A percentile compares a stretch with the other conserved stretches of the same genome.
phyloP scores from a whole-genome alignment of 345 rosid species.

The Pistacia atlantica region DNA sequence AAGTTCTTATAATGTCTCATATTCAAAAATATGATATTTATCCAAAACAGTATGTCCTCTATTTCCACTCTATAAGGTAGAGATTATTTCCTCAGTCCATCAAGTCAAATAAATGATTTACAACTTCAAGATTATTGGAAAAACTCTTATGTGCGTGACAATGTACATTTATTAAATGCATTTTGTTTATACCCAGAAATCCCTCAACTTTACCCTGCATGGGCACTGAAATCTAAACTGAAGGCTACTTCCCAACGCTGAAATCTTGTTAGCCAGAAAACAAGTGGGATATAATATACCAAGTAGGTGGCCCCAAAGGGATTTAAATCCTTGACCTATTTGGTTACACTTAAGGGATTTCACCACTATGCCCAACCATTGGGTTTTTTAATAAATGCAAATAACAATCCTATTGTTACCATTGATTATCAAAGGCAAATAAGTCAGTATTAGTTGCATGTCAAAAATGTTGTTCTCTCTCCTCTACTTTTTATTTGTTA shows the following conservation, averaged over 20 bases:
- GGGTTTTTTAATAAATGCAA: too few relatives aligned
- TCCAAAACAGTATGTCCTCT: background rate
- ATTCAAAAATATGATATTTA: background rate
- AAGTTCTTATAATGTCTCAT: conserved; percentile 9
- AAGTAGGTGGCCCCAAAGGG: too few relatives aligned
- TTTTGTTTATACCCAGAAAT: too few relatives aligned
- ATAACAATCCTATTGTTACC: background rate
- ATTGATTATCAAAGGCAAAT: background rate
- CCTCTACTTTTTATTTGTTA: background rate
- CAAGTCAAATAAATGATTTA: background rate
- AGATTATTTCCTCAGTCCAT: conserved; percentile 8
- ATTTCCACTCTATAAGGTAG: background rate
- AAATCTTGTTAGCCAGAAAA: too few relatives aligned
- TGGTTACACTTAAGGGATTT: too few relatives aligned
- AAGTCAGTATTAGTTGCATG: background rate
- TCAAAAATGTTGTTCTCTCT: background rate
- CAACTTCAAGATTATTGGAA: conserved; percentile 1
- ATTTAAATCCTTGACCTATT: too few relatives aligned
- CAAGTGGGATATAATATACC: too few relatives aligned
- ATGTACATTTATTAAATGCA: background rate
- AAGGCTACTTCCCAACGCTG: too few relatives aligned
- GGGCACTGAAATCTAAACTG: too few relatives aligned
- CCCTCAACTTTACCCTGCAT: too few relatives aligned
- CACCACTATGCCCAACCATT: too few relatives aligned
- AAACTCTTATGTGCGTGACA: background rate